Percentiles rank a stretch among this genome's conserved stretches.
Conservation (phyloP, 2,329 filamentous ascomycete genomes). For the Nothophoma quercina region DNA sequence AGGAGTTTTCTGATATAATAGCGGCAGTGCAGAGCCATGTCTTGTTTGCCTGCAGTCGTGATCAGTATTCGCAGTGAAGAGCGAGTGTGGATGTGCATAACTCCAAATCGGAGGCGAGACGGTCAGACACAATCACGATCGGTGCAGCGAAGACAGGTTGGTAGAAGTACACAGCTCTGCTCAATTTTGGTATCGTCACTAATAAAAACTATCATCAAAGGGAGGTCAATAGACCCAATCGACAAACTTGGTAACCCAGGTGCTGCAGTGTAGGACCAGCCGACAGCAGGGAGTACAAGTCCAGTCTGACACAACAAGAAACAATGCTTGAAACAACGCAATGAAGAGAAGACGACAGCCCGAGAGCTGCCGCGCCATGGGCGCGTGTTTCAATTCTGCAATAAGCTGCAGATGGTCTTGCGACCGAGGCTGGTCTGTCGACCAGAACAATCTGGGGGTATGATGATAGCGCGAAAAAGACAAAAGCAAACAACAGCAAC, state of each 20-base stretch:
- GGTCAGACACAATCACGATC: not conserved
- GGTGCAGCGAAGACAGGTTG: not conserved
- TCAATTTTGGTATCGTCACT: conserved; percentile 26
- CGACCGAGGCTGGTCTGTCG: conserved; percentile 17
- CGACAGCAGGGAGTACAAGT: conserved; percentile 28
- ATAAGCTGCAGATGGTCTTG: conserved; percentile 12
- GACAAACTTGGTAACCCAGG: conserved; percentile 20
- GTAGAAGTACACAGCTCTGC: conserved; percentile 15
- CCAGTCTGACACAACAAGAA: conserved; percentile 22
- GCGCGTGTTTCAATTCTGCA: conserved; percentile 30
- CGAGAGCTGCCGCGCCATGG: conserved; percentile 35
- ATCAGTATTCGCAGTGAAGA: not conserved
- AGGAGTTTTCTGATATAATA: too few species aligned
- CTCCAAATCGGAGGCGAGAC: too few species aligned
- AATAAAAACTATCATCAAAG: conserved; percentile 25
- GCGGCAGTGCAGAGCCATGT: not conserved
- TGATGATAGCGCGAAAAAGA: conserved; percentile 21
- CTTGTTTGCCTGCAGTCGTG: not conserved
- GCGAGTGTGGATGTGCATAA: too few species aligned
- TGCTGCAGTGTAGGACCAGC: conserved; percentile 38
- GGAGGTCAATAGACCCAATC: conserved; percentile 15
- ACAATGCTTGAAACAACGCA: conserved; percentile 20
- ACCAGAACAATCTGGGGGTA: conserved; percentile 21
- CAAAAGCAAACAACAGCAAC: conserved; percentile 13
- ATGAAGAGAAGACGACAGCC: conserved; percentile 21